Conservation (phyloP, 441 rosid species). For the Aquilaria agallochum region DNA sequence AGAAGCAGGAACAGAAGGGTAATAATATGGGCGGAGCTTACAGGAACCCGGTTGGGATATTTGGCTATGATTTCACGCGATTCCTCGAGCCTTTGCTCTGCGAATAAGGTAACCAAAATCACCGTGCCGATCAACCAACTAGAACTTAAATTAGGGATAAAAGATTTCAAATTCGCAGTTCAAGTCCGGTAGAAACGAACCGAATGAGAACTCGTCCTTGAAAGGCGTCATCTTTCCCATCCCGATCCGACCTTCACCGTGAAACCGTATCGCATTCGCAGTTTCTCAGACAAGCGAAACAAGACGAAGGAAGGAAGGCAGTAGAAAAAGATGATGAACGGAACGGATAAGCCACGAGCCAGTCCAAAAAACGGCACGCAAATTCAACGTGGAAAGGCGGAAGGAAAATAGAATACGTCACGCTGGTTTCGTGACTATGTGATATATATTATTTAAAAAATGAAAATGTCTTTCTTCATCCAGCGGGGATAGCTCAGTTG, state of each 20-base stretch:
- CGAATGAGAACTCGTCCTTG: conserved; percentile 68
- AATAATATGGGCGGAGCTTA: conserved; percentile 18
- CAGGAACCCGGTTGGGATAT: conserved; percentile 80
- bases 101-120: conserved; percentile 6
- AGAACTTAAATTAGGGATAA: background rate
- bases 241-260: conserved; percentile 6
- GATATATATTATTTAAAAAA: too few relatives aligned
- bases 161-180: background rate
- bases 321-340: background rate
- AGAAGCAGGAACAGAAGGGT: background rate
- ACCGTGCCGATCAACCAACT: background rate
- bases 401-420: background rate
- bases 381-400: background rate
- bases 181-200: conserved; percentile 22
- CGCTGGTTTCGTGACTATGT: too few relatives aligned
- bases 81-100: conserved; percentile 71
- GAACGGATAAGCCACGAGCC: background rate
- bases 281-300: too few relatives aligned
- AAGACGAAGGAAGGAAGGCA: background rate
- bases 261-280: too few relatives aligned
- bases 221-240: conserved; percentile 44
- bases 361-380: background rate
- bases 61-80: conserved; percentile 58
- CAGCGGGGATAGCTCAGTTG: conserved; percentile 82
- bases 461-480: background rate